These are phyloP conservation scores for Gaeumannomyces sp. DNA, from an alignment of 2,329 filamentous ascomycete species.

Conservation along the genomic window DNA sequence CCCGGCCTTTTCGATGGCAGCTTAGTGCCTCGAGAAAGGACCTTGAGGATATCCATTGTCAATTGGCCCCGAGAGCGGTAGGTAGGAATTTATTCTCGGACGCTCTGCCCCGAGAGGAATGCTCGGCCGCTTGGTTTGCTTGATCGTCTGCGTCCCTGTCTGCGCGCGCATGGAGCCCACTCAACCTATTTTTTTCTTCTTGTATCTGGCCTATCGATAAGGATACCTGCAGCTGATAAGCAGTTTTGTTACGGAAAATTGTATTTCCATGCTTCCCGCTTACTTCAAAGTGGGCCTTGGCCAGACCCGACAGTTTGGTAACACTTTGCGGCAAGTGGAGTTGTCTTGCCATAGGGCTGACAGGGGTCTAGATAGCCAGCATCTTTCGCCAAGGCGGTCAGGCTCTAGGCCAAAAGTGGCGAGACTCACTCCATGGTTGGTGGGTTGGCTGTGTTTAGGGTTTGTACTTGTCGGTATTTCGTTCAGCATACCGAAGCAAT, in stretches of 20 bases:
- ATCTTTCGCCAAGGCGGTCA: not conserved
- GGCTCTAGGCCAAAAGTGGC: not conserved
- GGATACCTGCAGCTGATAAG: not conserved
- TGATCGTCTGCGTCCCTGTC: too few relatives aligned
- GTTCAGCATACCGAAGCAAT: too few relatives aligned
- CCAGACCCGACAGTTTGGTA: not conserved
- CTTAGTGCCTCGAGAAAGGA: constrained; percentile 66
- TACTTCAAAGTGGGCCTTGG: not conserved
- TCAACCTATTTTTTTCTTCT: not conserved
- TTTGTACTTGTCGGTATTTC: not conserved
- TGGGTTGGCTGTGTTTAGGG: not conserved
- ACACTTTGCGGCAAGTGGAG: not conserved
- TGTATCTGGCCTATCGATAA: not conserved
- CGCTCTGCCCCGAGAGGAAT: not conserved
- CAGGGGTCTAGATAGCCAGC: not conserved
- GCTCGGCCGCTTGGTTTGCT: not conserved
- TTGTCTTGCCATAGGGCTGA: not conserved
- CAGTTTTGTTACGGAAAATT: not conserved
- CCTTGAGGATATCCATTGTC: constrained; percentile 65
- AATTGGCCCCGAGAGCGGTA: not conserved
- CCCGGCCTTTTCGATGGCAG: constrained; percentile 36
- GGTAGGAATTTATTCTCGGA: not conserved
- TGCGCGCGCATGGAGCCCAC: not conserved
- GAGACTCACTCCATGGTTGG: too few relatives aligned
- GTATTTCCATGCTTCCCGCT: not conserved